Percentiles rank a stretch among this genome's conserved stretches.
These are phyloP conservation scores for Nasturtium officinale DNA, from an alignment of 345 rosid species.

Conservation along the genomic window DNA sequence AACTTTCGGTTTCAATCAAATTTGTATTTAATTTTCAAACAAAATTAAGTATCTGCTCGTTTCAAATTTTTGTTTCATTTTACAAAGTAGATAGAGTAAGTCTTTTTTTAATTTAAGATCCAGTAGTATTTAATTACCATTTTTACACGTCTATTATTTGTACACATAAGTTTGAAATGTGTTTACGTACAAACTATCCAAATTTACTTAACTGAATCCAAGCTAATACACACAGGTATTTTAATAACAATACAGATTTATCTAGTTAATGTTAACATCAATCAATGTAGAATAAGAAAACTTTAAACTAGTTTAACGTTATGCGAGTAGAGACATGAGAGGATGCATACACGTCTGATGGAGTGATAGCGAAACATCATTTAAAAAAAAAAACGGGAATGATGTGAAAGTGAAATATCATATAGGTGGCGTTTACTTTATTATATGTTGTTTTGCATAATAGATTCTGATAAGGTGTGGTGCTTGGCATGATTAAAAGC, in stretches of 20 bases:
- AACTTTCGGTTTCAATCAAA: background rate
- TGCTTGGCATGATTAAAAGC: conserved; percentile 45
- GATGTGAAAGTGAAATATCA: conserved; percentile 42
- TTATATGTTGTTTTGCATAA: background rate
- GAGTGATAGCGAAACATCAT: conserved; percentile 32
- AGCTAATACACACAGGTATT: background rate
- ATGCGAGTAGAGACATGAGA: conserved; percentile 7
- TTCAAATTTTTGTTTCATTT: background rate
- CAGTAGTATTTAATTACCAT: background rate
- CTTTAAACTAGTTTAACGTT: background rate
- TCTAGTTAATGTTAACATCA: background rate
- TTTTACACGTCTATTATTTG: background rate
- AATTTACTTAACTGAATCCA: background rate
- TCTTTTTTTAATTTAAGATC: too few species aligned
- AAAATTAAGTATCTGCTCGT: background rate
- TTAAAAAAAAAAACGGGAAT: conserved; percentile 32
- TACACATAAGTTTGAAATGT: too few species aligned
- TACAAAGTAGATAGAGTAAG: background rate
- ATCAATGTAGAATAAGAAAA: background rate
- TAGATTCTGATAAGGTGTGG: conserved; percentile 31
- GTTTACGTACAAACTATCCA: too few species aligned
- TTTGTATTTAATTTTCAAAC: background rate
- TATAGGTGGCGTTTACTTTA: conserved; percentile 31
- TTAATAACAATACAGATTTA: background rate
- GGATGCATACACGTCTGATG: conserved; percentile 23